Conservation (phyloP, 768 basidiomycete genomes). For the Boletales sp. region DNA sequence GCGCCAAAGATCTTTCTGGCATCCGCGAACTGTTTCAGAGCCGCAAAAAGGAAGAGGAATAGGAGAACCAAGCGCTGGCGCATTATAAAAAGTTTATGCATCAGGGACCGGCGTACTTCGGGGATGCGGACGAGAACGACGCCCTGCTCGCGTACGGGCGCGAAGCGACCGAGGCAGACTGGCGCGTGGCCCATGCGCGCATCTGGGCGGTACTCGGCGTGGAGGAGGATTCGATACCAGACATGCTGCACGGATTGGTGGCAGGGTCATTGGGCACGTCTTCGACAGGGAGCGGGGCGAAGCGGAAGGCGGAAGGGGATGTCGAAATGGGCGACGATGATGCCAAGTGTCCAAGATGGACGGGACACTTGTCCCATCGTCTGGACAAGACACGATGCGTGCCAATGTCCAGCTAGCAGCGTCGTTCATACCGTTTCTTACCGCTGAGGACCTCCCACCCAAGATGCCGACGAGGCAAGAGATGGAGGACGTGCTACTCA, state of each 20-base stretch:
- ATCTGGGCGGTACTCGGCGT: constrained; percentile 54
- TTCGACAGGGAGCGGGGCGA: constrained; percentile 31
- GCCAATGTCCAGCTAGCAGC: constrained; percentile 56
- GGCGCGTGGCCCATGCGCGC: constrained; percentile 57
- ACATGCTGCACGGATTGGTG: constrained; percentile 37
- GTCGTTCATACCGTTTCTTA: constrained; percentile 71
- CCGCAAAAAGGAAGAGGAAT: constrained; percentile 82
- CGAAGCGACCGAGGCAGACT: constrained; percentile 70
- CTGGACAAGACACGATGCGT: constrained; percentile 15
- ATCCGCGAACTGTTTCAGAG: constrained; percentile 92
- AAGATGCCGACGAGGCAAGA: constrained; percentile 72
- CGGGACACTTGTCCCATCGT: background rate
- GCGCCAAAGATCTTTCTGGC: constrained; percentile 93
- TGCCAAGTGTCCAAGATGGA: constrained; percentile 14
- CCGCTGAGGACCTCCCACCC: constrained; percentile 70
- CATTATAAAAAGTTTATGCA: constrained; percentile 88
- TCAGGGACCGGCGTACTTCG: constrained; percentile 86
- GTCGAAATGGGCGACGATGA: constrained; percentile 30
- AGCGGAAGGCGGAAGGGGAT: constrained; percentile 55
- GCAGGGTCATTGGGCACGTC: constrained; percentile 12
- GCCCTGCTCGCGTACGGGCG: constrained; percentile 70
- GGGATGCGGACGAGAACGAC: constrained; percentile 80
- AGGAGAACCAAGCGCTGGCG: constrained; percentile 72
- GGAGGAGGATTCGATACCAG: constrained; percentile 48
- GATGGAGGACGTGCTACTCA: constrained; percentile 74